Evolutionary conservation across 495 filamentous ascomycete genomes (phyloP).

Genomic region (Penicillium daleae): DNA sequence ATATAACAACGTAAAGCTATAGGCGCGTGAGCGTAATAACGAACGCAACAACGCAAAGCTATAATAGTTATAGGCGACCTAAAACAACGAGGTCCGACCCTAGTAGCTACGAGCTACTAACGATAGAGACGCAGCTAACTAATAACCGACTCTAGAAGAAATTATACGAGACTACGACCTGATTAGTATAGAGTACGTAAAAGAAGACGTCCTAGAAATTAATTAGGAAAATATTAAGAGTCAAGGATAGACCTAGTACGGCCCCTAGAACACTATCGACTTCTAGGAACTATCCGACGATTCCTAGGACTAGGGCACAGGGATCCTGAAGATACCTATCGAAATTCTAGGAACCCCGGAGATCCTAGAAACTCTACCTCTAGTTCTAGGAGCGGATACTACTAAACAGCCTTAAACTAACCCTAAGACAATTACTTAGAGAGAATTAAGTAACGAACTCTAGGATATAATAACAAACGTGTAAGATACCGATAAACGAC

Average conservation of each 20-base stretch:
- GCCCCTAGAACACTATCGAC: too few species aligned
- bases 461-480: too few species aligned
- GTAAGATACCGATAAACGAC: too few species aligned
- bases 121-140: not conserved
- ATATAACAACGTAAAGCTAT: not conserved
- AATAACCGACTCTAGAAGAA: too few species aligned
- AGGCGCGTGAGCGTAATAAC: not conserved
- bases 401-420: slow-evolving; percentile 30
- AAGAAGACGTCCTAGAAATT: too few species aligned
- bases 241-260: too few species aligned
- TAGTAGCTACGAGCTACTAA: not conserved
- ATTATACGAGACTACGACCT: too few species aligned
- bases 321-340: too few species aligned
- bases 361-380: slow-evolving; percentile 1
- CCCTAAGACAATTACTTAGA: slow-evolving; percentile 8
- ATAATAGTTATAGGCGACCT: not conserved
- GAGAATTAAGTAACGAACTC: not conserved
- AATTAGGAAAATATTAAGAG: too few species aligned
- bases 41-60: not conserved
- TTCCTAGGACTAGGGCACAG: too few species aligned
- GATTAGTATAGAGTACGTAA: too few species aligned
- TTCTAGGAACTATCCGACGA: too few species aligned
- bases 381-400: not conserved
- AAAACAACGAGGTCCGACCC: slow-evolving; percentile 1
- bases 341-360: not conserved